A percentile compares a stretch with the other conserved stretches of the same genome.
phyloP scores from a whole-genome alignment of 345 rosid genomes.

The Citrus sinensis region DVS_A1.0 CM039169.1:5747501-5748000 shows the following conservation, averaged over 20 bases:
- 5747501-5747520: slow-evolving; percentile 60
- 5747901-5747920: too few species aligned
- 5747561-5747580: slow-evolving; percentile 77
- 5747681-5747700: not conserved
- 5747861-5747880: not conserved
- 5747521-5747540: slow-evolving; percentile 90
- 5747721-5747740: slow-evolving; percentile 3
- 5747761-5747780: not conserved
- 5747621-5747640: slow-evolving; percentile 71
- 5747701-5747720: not conserved
- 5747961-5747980: too few species aligned
- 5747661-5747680: slow-evolving; percentile 46
- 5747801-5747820: not conserved
- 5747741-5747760: not conserved
- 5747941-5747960: too few species aligned
- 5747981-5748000: too few species aligned
- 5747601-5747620: slow-evolving; percentile 88
- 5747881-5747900: too few species aligned
- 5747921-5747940: too few species aligned
- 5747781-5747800: not conserved
- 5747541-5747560: slow-evolving; percentile 68
- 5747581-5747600: slow-evolving; percentile 23
- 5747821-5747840: too few species aligned
- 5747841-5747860: not conserved
- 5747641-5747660: slow-evolving; percentile 61